Conservation (phyloP, 2,329 filamentous ascomycete species). For the Pyricularia sp. region DNA sequence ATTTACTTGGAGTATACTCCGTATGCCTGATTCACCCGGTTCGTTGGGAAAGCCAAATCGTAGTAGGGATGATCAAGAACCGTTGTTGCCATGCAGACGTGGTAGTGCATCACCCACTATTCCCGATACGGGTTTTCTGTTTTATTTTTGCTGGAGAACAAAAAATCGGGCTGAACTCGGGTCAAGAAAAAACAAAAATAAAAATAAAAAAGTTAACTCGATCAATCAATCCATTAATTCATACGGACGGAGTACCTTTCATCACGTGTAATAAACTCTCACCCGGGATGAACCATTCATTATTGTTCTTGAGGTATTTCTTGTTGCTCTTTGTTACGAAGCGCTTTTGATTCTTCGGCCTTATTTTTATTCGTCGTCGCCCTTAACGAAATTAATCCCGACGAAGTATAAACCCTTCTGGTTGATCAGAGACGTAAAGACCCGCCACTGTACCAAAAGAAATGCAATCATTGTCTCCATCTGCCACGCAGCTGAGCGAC, state of each 20-base stretch:
- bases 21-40: neutral
- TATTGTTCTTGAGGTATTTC: too few species aligned
- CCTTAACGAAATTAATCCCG: neutral
- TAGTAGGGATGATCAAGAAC: neutral
- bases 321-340: too few species aligned
- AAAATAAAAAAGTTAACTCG: neutral
- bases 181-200: neutral
- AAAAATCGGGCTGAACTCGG: neutral
- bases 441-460: neutral
- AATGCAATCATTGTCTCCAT: neutral
- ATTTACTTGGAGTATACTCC: neutral
- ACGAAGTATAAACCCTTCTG: neutral
- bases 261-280: too few species aligned
- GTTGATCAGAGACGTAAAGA: neutral
- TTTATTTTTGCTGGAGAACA: neutral
- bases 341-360: neutral
- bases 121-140: neutral
- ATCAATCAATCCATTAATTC: too few species aligned
- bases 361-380: neutral
- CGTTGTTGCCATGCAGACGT: neutral
- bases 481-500: neutral
- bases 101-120: neutral
- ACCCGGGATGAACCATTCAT: too few species aligned
- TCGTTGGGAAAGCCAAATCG: neutral
- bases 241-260: too few species aligned